Base-by-base conservation (phyloP, 352 stramenopile genomes). In the Phytophthora idaei region DNA sequence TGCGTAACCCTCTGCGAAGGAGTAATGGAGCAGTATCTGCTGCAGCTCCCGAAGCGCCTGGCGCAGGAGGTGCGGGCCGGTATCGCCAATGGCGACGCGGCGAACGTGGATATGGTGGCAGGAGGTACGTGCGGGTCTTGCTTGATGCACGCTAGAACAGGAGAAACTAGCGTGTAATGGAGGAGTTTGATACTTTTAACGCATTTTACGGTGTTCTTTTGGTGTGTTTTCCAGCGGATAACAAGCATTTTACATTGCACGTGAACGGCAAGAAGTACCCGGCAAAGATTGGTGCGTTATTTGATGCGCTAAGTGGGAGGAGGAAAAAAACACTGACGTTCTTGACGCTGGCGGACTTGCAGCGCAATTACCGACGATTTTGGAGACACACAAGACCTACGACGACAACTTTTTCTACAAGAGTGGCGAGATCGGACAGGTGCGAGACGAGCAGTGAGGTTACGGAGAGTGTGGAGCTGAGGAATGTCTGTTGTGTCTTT, bases 391-490 rank as follows among this genome's bases (percentile, higher is more conserved):
- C 78, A 96, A 96, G 71, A 96, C 88, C 14, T 96, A 96, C 57
- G 88, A 96, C 47, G 86, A 94, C 62, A 93, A 92, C 37, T 88
- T 94, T 36, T 92, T 94, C 41, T 96, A 96, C 77, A 96, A 96
- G 57, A 94, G 86, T 47, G 85, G 86, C 41, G 88, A 96, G 59
- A 94, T 96, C 39, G 88, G 88, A 54, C 88, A 95, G 73, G 86
- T 92, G 36, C 9, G 27, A 7, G 25, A 8, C 17, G 36, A 31
- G 7, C 29, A 36, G 25, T 28, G 7, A 42, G 12, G 14, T 44
- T 50, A 29, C 45, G 15, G 7, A 8, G 12, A 17, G 21, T 44
- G 27, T 28, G 14, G 12, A 34, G 11, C 17, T 36, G 5, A 52
- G 7, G 12, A 42, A n/a, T 36, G 29, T n/a, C 21, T 21, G 21